These are phyloP conservation scores for Scutellaria minor DNA, from an alignment of 257 asterid genomes.

Conservation along the genomic window DNA sequence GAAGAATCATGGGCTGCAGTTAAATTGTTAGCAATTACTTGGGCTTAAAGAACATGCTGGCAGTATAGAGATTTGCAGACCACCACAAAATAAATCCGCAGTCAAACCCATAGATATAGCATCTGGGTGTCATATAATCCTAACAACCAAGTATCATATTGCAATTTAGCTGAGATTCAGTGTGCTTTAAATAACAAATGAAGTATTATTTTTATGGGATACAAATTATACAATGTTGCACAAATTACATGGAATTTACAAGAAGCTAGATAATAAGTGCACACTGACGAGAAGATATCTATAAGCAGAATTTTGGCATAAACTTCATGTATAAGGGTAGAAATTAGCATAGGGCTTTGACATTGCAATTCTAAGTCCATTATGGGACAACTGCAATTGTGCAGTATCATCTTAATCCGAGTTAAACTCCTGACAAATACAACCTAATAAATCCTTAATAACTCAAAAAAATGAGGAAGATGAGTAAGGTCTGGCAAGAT, in stretches of 20 bases:
- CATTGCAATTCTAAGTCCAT: not conserved
- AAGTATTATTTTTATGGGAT: slow-evolving; percentile 1
- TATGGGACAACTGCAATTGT: not conserved
- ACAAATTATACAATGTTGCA: not conserved
- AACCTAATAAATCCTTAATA: slow-evolving; percentile 14
- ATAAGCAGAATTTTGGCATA: not conserved
- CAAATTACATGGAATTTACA: slow-evolving; percentile 2
- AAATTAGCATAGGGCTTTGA: not conserved
- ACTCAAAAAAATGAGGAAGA: not conserved
- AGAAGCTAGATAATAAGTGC: not conserved
- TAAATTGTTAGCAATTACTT: slow-evolving; percentile 27
- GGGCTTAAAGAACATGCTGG: slow-evolving; percentile 30
- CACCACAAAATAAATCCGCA: slow-evolving; percentile 22
- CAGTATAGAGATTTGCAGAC: slow-evolving; percentile 23
- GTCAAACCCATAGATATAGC: not conserved
- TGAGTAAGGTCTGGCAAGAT: not conserved
- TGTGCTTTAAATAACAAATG: slow-evolving; percentile 7
- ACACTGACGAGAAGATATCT: not conserved
- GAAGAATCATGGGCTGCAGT: slow-evolving; percentile 20
- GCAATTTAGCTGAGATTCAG: slow-evolving; percentile 4
- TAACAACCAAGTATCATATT: slow-evolving; percentile 6
- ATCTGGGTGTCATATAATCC: not conserved
- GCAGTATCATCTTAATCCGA: slow-evolving; percentile 6
- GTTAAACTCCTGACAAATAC: slow-evolving; percentile 12
- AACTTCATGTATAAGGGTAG: not conserved